Base-by-base conservation (phyloP, 768 basidiomycete species). In the Leccinellum albellum region DNA sequence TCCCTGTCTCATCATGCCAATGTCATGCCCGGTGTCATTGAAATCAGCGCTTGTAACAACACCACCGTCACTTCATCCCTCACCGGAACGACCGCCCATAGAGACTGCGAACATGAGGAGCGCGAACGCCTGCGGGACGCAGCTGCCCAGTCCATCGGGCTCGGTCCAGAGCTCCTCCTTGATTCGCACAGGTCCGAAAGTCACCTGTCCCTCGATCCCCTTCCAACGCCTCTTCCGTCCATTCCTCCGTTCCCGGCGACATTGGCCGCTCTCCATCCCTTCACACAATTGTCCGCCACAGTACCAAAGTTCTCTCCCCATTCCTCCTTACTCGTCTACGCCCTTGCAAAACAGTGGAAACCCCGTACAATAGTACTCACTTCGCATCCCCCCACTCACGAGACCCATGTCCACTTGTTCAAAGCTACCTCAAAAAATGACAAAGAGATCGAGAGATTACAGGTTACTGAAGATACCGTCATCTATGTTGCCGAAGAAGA, bases 71-170 rank as follows among this genome's bases (percentile, higher is more conserved):
- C 67, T 24, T 49, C 69, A 5, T 50, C 57, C 0, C 3, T 63
- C 3, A 47, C 72, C 47, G 74, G 76, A 4, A 42, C 65, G 20
- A 54, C 50, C 8, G 28, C 66, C 3, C 62, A 66, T 52, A 60
- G 14, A 48, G 83, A 88, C 60, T 80, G 76, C 46, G 89, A 91
- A 64, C 78, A 81, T 49, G 85, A 86, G 65, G 89, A 91, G 63
- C 82, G 90, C 10, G 82, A 87, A 60, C 82, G 88, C n/a, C 73
- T 92, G 31, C 76, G 88, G 31, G 86, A 87, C 54, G 84, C 81
- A 37, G 90, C 90, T 17, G 90, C 89, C 0, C 85, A 89, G 64
- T 82, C 86, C 13, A 84, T 92, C 48, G 90, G 90, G 6, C 75
- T 91, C 31, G 80, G 76, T 54, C 80, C 82, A 10, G 79, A 78